Base-by-base conservation (phyloP, 768 basidiomycete genomes). In the Termitomyces sp. region DNA sequence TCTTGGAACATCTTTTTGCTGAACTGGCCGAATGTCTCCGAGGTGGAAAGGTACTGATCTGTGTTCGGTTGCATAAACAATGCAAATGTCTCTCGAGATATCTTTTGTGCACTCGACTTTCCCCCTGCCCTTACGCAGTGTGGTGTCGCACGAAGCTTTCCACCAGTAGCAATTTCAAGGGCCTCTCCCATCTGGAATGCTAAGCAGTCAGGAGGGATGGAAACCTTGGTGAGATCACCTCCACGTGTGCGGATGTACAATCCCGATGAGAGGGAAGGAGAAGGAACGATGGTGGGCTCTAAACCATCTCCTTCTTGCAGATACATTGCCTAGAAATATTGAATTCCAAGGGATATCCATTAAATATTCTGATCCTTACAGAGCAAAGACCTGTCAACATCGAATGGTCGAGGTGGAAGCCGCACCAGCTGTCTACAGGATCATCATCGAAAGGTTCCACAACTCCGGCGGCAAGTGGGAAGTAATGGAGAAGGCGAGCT, bases 141-240 rank as follows among this genome's bases (percentile, higher is more conserved):
- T 13, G 96, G 96, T 0, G 97, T 99, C 0, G 97, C 97, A 44
- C 87, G 82, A 16, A 99, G 77, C 56, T 79, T 82, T 14, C 86
- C 84, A 10, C 79, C 84, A 1, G 96, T 98, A 24, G 95, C 87
- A 24, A 98, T 77, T 69, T 97, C 87, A 22, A 99, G 82, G 9
- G 96, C 92, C 73, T 99, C 94, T 6, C 97, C 97, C 0, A 94
- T 98, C 70, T 99, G 97, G 72, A 99, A 98, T 3, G 95, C 96
- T 53, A 96, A 73, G 66, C 88, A 92, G 67, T 91, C 83, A 18
- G 74, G 66, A 4, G 97, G 96, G 61, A 99, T 97, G 1, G 84
- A 79, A 18, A 96, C 92, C 69, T 92, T 94, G 14, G 83, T 85
- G 28, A 95, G 70, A 24, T 84, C 75, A 2, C 90, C 87, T 3